Conservation (phyloP, 2,329 filamentous ascomycete genomes). For the Ophiostoma angusticollis region DNA sequence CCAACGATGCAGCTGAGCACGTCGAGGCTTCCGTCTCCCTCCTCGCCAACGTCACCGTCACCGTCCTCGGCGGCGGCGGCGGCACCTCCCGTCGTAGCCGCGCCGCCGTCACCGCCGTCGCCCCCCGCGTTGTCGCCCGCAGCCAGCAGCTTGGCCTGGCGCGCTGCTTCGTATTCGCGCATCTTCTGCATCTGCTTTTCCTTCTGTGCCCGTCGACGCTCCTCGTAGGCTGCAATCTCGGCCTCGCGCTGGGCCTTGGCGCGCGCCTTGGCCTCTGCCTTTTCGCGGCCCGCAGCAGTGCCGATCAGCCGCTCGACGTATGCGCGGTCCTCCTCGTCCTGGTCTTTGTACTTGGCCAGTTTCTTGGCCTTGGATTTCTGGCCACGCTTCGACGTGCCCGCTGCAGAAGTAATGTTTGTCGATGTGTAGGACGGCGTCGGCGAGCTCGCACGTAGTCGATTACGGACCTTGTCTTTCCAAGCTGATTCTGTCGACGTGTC, state of each 20-base stretch:
- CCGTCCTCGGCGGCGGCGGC: slow-evolving; percentile 29
- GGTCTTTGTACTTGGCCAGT: slow-evolving; percentile 82
- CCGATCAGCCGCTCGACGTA: slow-evolving; percentile 82
- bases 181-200: slow-evolving; percentile 62
- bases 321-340: slow-evolving; percentile 85
- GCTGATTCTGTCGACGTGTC: slow-evolving; percentile 12
- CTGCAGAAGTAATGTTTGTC: slow-evolving; percentile 29
- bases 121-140: slow-evolving; percentile 43
- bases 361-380: slow-evolving; percentile 79
- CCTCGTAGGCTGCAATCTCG: slow-evolving; percentile 56
- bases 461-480: slow-evolving; percentile 5
- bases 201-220: slow-evolving; percentile 69
- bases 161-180: slow-evolving; percentile 61
- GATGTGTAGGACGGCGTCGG: slow-evolving; percentile 11
- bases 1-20: slow-evolving; percentile 64
- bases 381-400: slow-evolving; percentile 43
- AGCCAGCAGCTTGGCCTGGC: slow-evolving; percentile 46
- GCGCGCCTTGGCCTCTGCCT: slow-evolving; percentile 53
- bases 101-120: slow-evolving; percentile 42
- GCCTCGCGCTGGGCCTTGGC: slow-evolving; percentile 58
- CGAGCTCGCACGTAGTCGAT: slow-evolving; percentile 3
- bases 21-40: slow-evolving; percentile 32
- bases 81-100: too few species aligned
- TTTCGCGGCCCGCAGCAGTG: slow-evolving; percentile 52
- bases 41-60: slow-evolving; percentile 46